These are phyloP conservation scores for Tylopilus plumbeoviolaceoides DNA, from an alignment of 768 basidiomycete species.

Conservation along the genomic window DNA sequence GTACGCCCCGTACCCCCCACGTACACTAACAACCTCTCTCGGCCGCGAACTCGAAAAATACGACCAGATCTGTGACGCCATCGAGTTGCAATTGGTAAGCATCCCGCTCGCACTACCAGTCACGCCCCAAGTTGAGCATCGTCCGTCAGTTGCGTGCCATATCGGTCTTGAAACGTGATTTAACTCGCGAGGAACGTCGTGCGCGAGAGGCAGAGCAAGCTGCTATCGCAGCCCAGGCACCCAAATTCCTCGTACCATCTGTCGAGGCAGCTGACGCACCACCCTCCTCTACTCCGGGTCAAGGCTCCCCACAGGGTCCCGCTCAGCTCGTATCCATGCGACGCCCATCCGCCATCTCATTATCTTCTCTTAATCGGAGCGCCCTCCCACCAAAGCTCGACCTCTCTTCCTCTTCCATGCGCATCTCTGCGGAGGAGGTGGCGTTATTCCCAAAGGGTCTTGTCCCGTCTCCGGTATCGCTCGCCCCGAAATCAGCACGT, in stretches of 20 bases:
- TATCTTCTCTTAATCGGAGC: constrained; percentile 75
- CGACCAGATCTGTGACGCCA: constrained; percentile 73
- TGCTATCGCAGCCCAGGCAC: constrained; percentile 32
- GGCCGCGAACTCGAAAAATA: constrained; percentile 75
- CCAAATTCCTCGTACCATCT: constrained; percentile 25
- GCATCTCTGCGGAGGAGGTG: constrained; percentile 61
- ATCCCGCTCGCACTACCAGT: not conserved
- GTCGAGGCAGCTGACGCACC: constrained; percentile 17
- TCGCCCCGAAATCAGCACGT: constrained; percentile 77
- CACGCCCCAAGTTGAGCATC: not conserved
- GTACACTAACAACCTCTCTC: constrained; percentile 57
- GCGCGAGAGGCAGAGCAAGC: constrained; percentile 42
- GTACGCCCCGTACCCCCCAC: constrained; percentile 59
- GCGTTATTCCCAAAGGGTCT: constrained; percentile 55
- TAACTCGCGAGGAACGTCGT: constrained; percentile 57
- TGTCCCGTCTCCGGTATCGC: constrained; percentile 68
- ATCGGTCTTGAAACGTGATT: constrained; percentile 65
- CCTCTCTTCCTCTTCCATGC: constrained; percentile 64
- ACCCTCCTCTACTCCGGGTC: constrained; percentile 30
- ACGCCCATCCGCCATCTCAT: constrained; percentile 72
- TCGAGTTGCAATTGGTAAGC: constrained; percentile 69
- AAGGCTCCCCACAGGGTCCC: constrained; percentile 34
- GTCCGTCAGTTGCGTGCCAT: constrained; percentile 65
- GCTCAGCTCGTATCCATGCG: constrained; percentile 37
- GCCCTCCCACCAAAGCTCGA: constrained; percentile 74